A percentile compares a stretch with the other conserved stretches of the same genome.
phyloP scores from a whole-genome alignment of 345 rosid species.

The Gossypium stocksii region DNA sequence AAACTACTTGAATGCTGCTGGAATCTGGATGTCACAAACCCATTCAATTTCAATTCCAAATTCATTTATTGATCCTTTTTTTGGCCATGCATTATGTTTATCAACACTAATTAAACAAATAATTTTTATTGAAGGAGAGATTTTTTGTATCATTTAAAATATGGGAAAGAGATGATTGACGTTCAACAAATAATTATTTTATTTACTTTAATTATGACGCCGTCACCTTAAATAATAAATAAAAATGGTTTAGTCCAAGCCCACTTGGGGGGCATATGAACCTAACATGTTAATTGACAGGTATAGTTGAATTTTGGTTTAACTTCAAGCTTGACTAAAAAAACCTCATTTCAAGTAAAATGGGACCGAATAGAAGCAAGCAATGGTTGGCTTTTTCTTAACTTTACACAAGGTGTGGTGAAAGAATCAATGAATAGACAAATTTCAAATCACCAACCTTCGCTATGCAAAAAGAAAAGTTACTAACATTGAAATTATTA shows the following conservation, averaged over 20 bases:
- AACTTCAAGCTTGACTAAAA: not conserved
- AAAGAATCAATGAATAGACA: conserved; percentile 16
- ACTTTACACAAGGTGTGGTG: conserved; percentile 7
- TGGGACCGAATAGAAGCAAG: conserved; percentile 20
- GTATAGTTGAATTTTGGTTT: not conserved
- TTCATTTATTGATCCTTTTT: no score
- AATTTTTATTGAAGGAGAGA: no score
- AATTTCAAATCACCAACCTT: conserved; percentile 15
- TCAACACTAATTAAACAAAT: no score
- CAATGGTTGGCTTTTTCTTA: conserved; percentile 11
- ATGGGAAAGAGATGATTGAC: no score
- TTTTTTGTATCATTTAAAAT: no score
- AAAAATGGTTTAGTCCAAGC: no score
- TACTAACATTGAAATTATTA: not conserved
- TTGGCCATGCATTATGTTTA: no score
- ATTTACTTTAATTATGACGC: no score
- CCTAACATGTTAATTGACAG: not conserved
- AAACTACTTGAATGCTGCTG: not conserved
- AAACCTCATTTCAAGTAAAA: not conserved
- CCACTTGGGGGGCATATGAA: not conserved
- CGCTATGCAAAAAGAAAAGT: not conserved
- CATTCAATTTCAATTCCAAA: no score
- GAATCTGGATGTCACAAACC: not conserved
- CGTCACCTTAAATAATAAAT: no score
- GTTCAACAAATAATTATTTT: no score